Percentiles rank a stretch among this genome's conserved stretches.
These are phyloP conservation scores for Penicillium sp. DNA, from an alignment of 2,329 filamentous ascomycete genomes.

Conservation along the genomic window DNA sequence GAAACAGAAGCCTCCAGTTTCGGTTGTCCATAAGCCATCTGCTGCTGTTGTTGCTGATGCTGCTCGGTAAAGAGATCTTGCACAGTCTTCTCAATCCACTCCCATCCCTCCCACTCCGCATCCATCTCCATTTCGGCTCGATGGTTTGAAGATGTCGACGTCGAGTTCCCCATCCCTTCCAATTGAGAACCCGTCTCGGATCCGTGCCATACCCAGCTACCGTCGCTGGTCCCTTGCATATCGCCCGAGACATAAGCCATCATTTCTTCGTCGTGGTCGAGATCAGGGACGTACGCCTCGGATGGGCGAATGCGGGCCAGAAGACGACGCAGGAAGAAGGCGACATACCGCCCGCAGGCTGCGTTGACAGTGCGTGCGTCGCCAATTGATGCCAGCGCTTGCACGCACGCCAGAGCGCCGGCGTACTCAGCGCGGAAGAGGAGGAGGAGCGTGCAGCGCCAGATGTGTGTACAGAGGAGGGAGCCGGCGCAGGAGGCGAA, in stretches of 20 bases:
- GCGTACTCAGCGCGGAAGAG: constrained; percentile 71
- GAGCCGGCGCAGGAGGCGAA: constrained; percentile 68
- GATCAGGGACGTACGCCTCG: constrained; percentile 33
- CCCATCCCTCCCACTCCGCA: constrained; percentile 78
- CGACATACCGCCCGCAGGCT: constrained; percentile 75
- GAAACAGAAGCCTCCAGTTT: constrained; percentile 6
- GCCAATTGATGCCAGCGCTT: constrained; percentile 68
- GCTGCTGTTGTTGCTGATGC: constrained; percentile 28
- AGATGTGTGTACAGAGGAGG: constrained; percentile 77
- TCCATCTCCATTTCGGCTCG: constrained; percentile 55
- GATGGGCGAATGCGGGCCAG: constrained; percentile 52
- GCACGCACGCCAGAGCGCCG: constrained; percentile 69
- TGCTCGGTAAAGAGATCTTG: constrained; percentile 39
- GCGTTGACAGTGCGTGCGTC: constrained; percentile 69
- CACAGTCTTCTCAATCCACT: constrained; percentile 64
- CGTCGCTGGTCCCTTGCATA: constrained; percentile 73
- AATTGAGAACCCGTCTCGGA: constrained; percentile 51
- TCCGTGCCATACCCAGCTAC: constrained; percentile 78
- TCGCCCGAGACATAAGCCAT: constrained; percentile 83
- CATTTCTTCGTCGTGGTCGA: constrained; percentile 77
- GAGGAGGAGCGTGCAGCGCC: constrained; percentile 79
- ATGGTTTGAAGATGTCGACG: constrained; percentile 15
- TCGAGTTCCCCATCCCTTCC: constrained; percentile 24
- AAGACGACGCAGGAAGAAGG: constrained; percentile 74
- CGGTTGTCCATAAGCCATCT: constrained; percentile 12